Percentiles rank a stretch among this genome's conserved stretches.
Evolutionary conservation across 116 monocot species (phyloP).

Genomic region (Iris pallida): DNA sequence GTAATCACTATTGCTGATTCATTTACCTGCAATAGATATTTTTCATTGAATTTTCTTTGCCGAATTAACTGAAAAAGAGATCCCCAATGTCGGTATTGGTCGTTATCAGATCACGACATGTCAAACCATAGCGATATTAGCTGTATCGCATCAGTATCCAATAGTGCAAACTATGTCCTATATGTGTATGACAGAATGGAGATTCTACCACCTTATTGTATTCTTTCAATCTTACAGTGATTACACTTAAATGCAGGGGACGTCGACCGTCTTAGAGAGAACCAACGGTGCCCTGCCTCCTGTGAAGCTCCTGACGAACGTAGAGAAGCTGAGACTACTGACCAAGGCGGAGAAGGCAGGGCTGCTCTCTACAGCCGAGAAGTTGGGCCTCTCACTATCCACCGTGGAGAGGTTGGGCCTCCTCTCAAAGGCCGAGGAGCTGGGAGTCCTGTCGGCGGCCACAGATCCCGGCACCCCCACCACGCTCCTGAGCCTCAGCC

Average conservation of each 20-base stretch:
- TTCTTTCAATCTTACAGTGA: too few species aligned
- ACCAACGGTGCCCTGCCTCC: constrained; percentile 25
- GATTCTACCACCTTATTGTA: too few species aligned
- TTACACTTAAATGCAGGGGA: constrained; percentile 35
- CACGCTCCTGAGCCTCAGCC: constrained; percentile 47
- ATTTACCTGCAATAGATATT: too few species aligned
- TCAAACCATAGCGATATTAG: too few species aligned
- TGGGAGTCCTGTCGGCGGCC: constrained; percentile 74
- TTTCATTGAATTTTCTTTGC: too few species aligned
- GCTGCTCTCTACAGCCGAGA: constrained; percentile 77
- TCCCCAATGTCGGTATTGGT: too few species aligned
- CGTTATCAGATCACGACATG: too few species aligned
- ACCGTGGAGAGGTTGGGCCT: constrained; percentile 78
- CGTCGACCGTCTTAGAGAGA: constrained; percentile 39
- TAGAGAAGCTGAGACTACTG: constrained; percentile 86
- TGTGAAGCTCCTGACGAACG: constrained; percentile 82
- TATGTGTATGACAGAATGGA: too few species aligned
- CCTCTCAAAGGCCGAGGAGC: constrained; percentile 86
- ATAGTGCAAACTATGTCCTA: too few species aligned
- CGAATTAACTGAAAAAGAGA: too few species aligned
- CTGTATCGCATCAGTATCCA: too few species aligned
- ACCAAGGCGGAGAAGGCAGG: constrained; percentile 96
- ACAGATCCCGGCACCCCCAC: constrained; percentile 67
- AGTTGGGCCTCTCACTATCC: constrained; percentile 67
- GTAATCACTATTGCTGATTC: too few species aligned